Evolutionary conservation across 2,329 filamentous ascomycete species (phyloP), one percentile per base, ranked within the genome.

Genomic region (Fusarium secorum): DNA sequence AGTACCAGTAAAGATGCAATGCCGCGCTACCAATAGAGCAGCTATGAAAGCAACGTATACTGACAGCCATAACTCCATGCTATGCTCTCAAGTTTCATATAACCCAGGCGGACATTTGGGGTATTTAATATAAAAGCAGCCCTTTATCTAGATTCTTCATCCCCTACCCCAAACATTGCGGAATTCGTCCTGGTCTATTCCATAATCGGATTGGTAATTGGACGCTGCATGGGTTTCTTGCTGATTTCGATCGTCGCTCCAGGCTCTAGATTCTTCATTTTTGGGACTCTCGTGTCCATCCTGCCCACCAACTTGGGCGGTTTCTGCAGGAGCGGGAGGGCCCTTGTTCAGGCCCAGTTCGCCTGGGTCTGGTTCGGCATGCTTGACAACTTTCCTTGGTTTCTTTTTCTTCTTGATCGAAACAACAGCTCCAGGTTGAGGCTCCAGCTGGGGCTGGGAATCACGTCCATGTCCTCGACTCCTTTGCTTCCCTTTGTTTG

Each of bases 111-210:
- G 55, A 60, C 60, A 52, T 57, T 55, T 52, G 70, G 64, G 60
- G 64, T 73, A 74, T 72, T 63, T 57, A 39, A 58, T 65, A 53
- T 51, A 63, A 63, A 72, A 68, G 45, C 54, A 60, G 53, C 53
- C 41, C 45, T 51, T 46, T 68, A 72, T 64, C 61, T 72, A 70
- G 71, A 73, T 69, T 67, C 69, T 54, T 72, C 71, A 54, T 77
- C 68, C 33, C 33, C 75, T 58, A 24, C 75, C 78, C 84, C 84
- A 86, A n/a, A 85, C 82, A 66, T 85, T 85, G 24, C 78, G 78
- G 65, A 85, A 85, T 60, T 83, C 83, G 32, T 78, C 77, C 22
- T 81, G 79, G n/a, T 79, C 71, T 5, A 81, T 75, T 30, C 75
- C 73, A 52, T 80, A 81, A 39, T 62, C 70, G 24, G 76, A 65